These are phyloP conservation scores for Starmerella potacharoeniae DNA, from an alignment of 805 yeast genomes.

Conservation along the genomic window DNA sequence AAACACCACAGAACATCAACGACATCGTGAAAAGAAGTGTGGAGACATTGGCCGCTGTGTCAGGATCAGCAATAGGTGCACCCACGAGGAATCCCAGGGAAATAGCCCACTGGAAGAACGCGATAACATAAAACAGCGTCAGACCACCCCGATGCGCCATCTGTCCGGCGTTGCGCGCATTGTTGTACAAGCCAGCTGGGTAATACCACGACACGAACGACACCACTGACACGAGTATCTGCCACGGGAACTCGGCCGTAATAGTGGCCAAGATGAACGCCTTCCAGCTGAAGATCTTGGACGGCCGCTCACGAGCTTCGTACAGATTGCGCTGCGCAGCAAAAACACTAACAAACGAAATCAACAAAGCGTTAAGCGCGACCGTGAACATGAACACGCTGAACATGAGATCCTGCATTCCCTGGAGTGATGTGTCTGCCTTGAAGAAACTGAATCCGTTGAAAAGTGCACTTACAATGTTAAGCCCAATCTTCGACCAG, in stretches of 20 bases:
- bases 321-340: constrained; percentile 47
- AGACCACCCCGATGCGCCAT: constrained; percentile 39
- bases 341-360: constrained; percentile 54
- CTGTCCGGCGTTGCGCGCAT: constrained; percentile 37
- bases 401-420: constrained; percentile 50
- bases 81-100: constrained; percentile 45
- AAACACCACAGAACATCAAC: constrained; percentile 58
- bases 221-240: constrained; percentile 38
- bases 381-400: constrained; percentile 49
- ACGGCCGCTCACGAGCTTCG: constrained; percentile 59
- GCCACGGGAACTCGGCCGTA: constrained; percentile 52
- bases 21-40: constrained; percentile 47
- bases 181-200: constrained; percentile 35
- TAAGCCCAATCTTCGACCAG: constrained; percentile 45
- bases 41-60: constrained; percentile 51
- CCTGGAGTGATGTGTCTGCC: constrained; percentile 40
- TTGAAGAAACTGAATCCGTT: constrained; percentile 64
- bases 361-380: constrained; percentile 44
- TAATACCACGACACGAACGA: constrained; percentile 44
- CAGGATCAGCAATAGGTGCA: constrained; percentile 53
- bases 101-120: constrained; percentile 41
- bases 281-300: constrained; percentile 67
- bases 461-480: constrained; percentile 44
- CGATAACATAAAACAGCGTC: constrained; percentile 40
- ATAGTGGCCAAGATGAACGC: constrained; percentile 43